Evolutionary conservation across 257 asterid genomes (phyloP), one percentile per base, ranked within the genome.

Genomic region (Primulina huaijiensis): DNA sequence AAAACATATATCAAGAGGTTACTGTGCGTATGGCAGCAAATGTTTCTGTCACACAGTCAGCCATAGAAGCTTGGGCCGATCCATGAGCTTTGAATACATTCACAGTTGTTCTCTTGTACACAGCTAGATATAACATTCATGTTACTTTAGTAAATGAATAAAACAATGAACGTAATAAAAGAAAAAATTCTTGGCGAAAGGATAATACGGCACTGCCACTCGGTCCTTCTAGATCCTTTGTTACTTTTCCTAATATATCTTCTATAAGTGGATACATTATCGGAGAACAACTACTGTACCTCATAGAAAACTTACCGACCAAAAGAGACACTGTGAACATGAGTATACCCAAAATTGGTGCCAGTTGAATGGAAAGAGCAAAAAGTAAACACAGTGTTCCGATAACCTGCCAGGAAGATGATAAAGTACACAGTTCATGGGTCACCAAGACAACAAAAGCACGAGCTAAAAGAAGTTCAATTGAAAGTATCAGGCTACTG

Each of bases 1-100:
- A 43, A 43, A 43, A 11, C 53, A 73, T 67, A 74, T 17, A 56
- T 53, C 25, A 62, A 40, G 73, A 77, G 30, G 95, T 85, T 79
- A 93, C 99, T 38, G 99, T 93, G 11, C 97, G 99, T 77, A 93
- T 89, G 56, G 97, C 96, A 65, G 97, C 83, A 67, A 93, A 81
- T 10, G 97, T 87, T 77, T 90, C 97, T 29, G 83, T 82, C 67
- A 90, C 89, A 78, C 92, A 86, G 76, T 93, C 97, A 67, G 97
- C 99, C 38, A 93, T 90, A 40, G 88, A 81, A 69, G 97, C 97
- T 80, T 87, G 95, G 77, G 83, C 95, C 63, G 89, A 72, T 70
- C 97, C 99, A 86, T 93, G 96, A 78, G 96, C 89, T 85, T 89
- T 91, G 81, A 89, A 93, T 65, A 90, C 95, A 68, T 69, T 88